A percentile compares a stretch with the other conserved stretches of the same genome.
Conservation (phyloP, 768 basidiomycete species). For the Udeniomyces megalosporus region DNA sequence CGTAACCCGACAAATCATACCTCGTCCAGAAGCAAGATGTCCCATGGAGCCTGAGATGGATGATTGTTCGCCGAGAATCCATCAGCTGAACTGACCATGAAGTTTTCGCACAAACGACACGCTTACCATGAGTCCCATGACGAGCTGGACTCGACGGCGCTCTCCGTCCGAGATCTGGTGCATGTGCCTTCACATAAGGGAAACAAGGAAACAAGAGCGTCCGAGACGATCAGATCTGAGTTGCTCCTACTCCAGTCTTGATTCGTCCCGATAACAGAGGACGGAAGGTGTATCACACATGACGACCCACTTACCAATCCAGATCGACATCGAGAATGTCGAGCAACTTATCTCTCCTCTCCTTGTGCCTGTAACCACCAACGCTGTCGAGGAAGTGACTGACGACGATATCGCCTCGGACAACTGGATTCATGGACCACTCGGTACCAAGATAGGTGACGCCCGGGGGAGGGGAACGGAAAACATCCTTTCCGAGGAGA, state of each 20-base stretch:
- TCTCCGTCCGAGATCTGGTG: slow-evolving; percentile 93
- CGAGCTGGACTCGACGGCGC: slow-evolving; percentile 77
- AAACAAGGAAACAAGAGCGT: background rate
- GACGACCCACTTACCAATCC: slow-evolving; percentile 38
- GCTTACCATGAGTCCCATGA: slow-evolving; percentile 73
- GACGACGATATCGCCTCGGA: slow-evolving; percentile 79
- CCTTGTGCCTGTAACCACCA: slow-evolving; percentile 86
- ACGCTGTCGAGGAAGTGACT: slow-evolving; percentile 93
- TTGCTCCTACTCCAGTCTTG: background rate
- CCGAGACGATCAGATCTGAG: too few relatives aligned
- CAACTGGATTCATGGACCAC: slow-evolving; percentile 60
- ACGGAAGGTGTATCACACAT: background rate
- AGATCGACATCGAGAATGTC: slow-evolving; percentile 88
- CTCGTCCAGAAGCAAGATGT: slow-evolving; percentile 84
- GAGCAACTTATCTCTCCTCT: slow-evolving; percentile 64
- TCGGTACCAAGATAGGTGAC: slow-evolving; percentile 85
- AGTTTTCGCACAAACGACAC: background rate
- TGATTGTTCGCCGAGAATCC: background rate
- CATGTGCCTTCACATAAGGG: slow-evolving; percentile 48
- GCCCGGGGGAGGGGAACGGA: slow-evolving; percentile 63
- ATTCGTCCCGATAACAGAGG: too few relatives aligned
- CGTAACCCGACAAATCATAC: slow-evolving; percentile 32
- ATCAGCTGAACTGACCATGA: background rate
- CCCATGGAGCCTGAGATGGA: slow-evolving; percentile 46
- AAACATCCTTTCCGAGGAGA: slow-evolving; percentile 71